Conservation (phyloP, 495 filamentous ascomycete genomes). For the Penicillium ucsense region DNA sequence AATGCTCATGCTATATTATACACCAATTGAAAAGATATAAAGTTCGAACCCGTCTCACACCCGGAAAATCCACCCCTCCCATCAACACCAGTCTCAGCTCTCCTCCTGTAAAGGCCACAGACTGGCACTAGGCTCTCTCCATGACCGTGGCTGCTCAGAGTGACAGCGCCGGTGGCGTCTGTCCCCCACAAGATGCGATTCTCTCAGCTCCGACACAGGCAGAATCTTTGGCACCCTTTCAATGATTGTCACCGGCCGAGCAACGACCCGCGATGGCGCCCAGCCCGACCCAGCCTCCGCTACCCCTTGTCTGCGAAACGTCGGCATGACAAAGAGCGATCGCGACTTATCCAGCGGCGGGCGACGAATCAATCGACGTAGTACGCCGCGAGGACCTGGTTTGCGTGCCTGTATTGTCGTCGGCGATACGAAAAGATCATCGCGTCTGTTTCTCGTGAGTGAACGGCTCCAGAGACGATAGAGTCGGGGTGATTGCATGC, state of each 20-base stretch:
- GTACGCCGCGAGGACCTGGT: constrained; percentile 10
- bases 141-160: constrained; percentile 34
- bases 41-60: no score
- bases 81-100: neutral
- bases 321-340: constrained; percentile 27
- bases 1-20: no score
- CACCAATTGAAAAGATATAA: no score
- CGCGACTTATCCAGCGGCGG: constrained; percentile 27
- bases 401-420: constrained; percentile 9
- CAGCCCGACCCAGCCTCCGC: constrained; percentile 17
- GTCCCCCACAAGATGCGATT: constrained; percentile 6
- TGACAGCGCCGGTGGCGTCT: constrained; percentile 32
- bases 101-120: constrained; percentile 32
- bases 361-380: constrained; percentile 26
- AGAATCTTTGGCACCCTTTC: neutral
- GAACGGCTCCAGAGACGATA: constrained; percentile 18
- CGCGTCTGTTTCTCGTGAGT: neutral
- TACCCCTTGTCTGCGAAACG: constrained; percentile 12
- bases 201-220: constrained; percentile 1
- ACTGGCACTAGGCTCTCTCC: constrained; percentile 30
- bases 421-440: constrained; percentile 7
- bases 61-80: no score
- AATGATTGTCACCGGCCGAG: constrained; percentile 4
- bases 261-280: constrained; percentile 9
- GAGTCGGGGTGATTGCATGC: constrained; percentile 9